Evolutionary conservation across 768 basidiomycete species (phyloP), one percentile per base, ranked within the genome.

Genomic region (Galerina sulciceps): DNA sequence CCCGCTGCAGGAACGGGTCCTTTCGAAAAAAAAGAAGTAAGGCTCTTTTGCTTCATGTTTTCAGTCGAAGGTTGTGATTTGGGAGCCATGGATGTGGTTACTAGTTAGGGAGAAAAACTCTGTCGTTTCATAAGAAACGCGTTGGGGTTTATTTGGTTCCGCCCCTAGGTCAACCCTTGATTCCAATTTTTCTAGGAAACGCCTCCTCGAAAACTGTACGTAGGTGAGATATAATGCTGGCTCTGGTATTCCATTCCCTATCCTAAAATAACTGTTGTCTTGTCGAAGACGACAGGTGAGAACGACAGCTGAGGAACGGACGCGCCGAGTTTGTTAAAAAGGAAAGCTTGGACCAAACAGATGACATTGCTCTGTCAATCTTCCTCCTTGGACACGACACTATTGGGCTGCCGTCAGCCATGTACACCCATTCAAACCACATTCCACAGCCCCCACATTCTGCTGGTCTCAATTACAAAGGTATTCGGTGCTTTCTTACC

Each of bases 401-500:
- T n/a, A n/a, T n/a, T 40, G 20, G 42, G 26, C 53, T 15, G 23
- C 23, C 43, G 38, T 45, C 48, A 26, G 52, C 44, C 46, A 83
- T 82, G 81, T 78, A 78, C 62, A 67, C 74, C 13, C 77, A 79
- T 65, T 71, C 77, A 14, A 78, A 79, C 63, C 81, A 82, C 67
- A 89, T 90, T 60, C 84, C 82, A 6, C 86, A 88, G 67, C 88
- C 88, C 8, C 88, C 89, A 26, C 89, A 90, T 70, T 85, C 84
- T 37, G 82, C 85, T 20, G 89, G 89, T 0, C 73, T 80, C 34
- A 66, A 75, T 22, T 81, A 84, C 58, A 73, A 83, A 67, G 86
- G 86, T 74, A 57, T 31, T 20, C 20, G n/a, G 10, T 40, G 26
- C 23, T 17, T 31, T 37, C n/a, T 42, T 20, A 34, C 20, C 6